Base-by-base conservation (phyloP, 495 filamentous ascomycete species). In the Endocarpon pusillum region DNA sequence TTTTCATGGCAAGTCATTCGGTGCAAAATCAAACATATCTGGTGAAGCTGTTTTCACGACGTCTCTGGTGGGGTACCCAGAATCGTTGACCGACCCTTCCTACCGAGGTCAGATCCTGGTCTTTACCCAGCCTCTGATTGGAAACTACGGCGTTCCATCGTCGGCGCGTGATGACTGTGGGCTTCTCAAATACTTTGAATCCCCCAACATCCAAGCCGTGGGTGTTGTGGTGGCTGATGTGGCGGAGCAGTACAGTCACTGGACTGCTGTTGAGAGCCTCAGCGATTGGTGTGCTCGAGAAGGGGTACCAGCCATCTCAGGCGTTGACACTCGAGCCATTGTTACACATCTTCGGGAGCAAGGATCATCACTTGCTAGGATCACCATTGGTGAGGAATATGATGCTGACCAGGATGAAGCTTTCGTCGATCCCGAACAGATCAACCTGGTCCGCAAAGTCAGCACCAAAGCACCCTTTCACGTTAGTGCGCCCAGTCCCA, bases 51-150 rank as follows among this genome's bases (percentile, higher is more conserved):
- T 92, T 46, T 93, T 93, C 71, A 94, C 83, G 41, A 92, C 83
- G 35, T 87, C 81, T 19, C 66, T 86, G 38, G 86, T 94, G 39
- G 85, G 83, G 39, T 97, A 97, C 52, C 89, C 89, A 40, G 91
- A 97, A 62, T 94, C 87, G 28, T 73, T 99, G 72, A 96, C 89
- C 49, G 91, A 96, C 48, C 91, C 89, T 24, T 96, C 89, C 20
- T 99, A 99, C 67, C 85, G 91, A 44, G 91, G 91, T 28, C 91
- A 99, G 62, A 96, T 96, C 38, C 64, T 94, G 46, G 87, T 96
- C 48, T 94, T 99, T 67, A 99, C 89, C 35, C 83, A 92, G 53
- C 89, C 89, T n/a, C 62, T 99, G 42, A 94, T 99, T 54, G 89
- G 89, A 43, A 99, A 99, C 64, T 99, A 99, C 50, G 89, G 89